A percentile compares a stretch with the other conserved stretches of the same genome.
phyloP scores from a whole-genome alignment of 2,329 filamentous ascomycete species.

The Sporothrix inflata region DNA sequence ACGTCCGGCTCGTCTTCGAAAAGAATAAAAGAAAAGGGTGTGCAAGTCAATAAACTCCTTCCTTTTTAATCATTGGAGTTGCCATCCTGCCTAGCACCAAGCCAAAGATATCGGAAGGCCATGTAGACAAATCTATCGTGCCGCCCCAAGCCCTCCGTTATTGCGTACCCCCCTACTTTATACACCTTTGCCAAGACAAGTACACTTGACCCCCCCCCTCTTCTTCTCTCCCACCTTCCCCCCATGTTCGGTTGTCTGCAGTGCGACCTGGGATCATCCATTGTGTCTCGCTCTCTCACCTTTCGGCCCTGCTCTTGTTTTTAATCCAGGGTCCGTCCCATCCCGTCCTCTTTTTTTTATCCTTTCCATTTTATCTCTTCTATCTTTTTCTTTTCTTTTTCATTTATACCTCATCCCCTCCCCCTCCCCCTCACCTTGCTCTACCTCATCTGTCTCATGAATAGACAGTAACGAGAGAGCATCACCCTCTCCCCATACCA shows the following conservation, averaged over 20 bases:
- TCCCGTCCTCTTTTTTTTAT: background rate
- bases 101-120: slow-evolving; percentile 1
- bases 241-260: slow-evolving; percentile 17
- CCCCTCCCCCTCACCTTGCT: background rate
- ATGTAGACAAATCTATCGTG: slow-evolving; percentile 15
- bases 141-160: slow-evolving; percentile 5
- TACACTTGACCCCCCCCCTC: background rate
- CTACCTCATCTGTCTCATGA: background rate
- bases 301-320: slow-evolving; percentile 1
- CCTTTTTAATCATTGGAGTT: slow-evolving; percentile 23
- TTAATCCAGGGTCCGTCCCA: background rate
- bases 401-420: slow-evolving; percentile 3
- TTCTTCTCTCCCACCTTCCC: background rate
- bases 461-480: slow-evolving; percentile 11
- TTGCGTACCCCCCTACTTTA: slow-evolving; percentile 14
- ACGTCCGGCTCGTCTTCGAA: background rate
- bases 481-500: background rate
- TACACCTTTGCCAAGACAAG: background rate
- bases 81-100: background rate
- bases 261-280: slow-evolving; percentile 22
- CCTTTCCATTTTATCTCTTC: background rate
- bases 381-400: background rate
- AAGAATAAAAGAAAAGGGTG: slow-evolving; percentile 18
- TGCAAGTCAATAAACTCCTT: slow-evolving; percentile 26
- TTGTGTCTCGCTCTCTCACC: slow-evolving; percentile 7